Base-by-base conservation (phyloP, 2,329 filamentous ascomycete genomes). In the Aquanectria penicillioides region DNA sequence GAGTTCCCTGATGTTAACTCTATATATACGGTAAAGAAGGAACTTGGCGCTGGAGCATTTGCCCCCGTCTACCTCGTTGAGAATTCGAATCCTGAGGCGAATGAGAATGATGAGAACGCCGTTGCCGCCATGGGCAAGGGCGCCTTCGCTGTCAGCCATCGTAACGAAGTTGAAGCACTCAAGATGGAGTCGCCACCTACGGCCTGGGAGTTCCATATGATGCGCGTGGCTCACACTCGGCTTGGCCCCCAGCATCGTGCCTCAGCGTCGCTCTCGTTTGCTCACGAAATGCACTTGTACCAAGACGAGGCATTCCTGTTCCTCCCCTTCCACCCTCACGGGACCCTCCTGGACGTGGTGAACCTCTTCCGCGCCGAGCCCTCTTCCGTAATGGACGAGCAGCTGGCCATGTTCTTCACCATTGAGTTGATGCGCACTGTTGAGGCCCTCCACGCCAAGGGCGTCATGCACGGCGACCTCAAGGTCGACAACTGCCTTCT, bases 171-270 rank as follows among this genome's bases (percentile, higher is more conserved):
- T 5, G 93, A 97, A 75, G 95, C 95, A 2, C 83, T 99, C 67
- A 99, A 99, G 77, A 94, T 97, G 87, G 95, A 99, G 77, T 86
- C 90, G 26, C 93, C 94, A 1, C 92, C 94, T 0, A 90, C 89
- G 5, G 84, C 91, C 0, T 99, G 95, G 95, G 95, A 99, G 73
- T 99, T 98, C 72, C 91, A 97, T 77, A 96, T 99, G 76, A 93
- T 98, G 80, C 89, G 92, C 2, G 86, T 93, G 53, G 88, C 91
- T 2, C 92, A 94, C 63, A 81, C 85, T 18, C 90, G 95, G 1
- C 82, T 99, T 0, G 90, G 89, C 0, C 83, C 89, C 1, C 85
- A 84, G 25, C 79, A 90, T 59, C 88, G 94, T 12, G 89, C 90
- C 0, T 83, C 87, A 1, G 88, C 92, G 3, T 96, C 92, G 12